These are phyloP conservation scores for Alternaria angustiovoidea DNA, from an alignment of 2,329 filamentous ascomycete species.

Conservation along the genomic window DNA sequence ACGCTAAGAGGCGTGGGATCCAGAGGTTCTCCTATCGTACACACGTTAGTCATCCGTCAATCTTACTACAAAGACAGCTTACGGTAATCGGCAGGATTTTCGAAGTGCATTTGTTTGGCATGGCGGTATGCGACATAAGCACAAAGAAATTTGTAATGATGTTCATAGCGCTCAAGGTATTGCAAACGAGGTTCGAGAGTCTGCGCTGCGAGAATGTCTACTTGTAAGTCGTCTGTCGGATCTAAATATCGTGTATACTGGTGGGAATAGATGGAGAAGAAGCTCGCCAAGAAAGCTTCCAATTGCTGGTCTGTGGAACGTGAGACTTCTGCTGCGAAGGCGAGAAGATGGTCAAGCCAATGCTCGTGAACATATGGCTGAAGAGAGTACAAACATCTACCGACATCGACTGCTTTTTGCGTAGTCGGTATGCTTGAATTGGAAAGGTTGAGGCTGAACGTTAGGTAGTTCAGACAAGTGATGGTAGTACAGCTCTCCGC, in stretches of 20 bases:
- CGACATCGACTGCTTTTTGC: neutral
- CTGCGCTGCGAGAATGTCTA: neutral
- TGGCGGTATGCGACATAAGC: neutral
- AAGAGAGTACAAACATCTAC: neutral
- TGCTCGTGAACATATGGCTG: neutral
- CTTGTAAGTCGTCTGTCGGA: neutral
- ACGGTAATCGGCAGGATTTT: neutral
- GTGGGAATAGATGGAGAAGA: neutral
- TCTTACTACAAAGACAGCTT: neutral
- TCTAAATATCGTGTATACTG: neutral
- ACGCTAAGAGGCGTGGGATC: too few relatives aligned
- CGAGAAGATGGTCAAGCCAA: neutral
- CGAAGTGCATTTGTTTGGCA: neutral
- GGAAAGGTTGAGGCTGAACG: neutral
- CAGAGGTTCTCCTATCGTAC: too few relatives aligned
- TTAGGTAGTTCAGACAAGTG: neutral
- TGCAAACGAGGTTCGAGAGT: neutral
- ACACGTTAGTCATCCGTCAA: too few relatives aligned
- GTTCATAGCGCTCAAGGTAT: neutral
- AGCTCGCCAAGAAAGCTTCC: neutral
- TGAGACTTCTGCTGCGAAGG: neutral
- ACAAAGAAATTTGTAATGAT: neutral
- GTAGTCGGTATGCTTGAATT: accelerated
- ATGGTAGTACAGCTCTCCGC: neutral
- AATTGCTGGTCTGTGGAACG: too few relatives aligned